Conservation (phyloP, 2,329 filamentous ascomycete genomes). For the Colletotrichum melonis region DNA sequence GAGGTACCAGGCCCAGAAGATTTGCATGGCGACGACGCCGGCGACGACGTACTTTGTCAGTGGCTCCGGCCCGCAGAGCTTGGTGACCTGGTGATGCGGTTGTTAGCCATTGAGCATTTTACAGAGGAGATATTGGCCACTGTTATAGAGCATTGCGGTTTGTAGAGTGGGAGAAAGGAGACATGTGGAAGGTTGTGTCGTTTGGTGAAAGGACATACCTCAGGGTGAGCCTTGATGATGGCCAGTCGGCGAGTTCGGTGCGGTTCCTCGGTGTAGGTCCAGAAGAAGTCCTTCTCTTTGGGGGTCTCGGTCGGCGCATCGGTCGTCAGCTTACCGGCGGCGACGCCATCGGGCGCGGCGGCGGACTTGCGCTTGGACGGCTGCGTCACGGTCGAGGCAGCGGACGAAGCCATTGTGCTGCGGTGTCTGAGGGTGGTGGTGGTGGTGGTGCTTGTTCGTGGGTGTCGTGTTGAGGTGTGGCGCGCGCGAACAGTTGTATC, state of each 20-base stretch:
- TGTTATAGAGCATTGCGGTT: constrained; percentile 7
- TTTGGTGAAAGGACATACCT: constrained; percentile 66
- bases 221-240: constrained; percentile 98
- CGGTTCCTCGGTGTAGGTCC: constrained; percentile 99
- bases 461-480: not conserved
- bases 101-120: not conserved
- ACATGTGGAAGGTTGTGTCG: not conserved
- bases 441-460: not conserved
- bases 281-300: constrained; percentile 82
- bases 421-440: not conserved
- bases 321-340: constrained; percentile 38
- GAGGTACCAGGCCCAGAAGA: constrained; percentile 81
- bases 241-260: constrained; percentile 90
- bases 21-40: constrained; percentile 84
- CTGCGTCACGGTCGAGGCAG: constrained; percentile 48
- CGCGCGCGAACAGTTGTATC: not conserved
- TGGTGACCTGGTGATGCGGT: constrained; percentile 77
- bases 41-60: constrained; percentile 94
- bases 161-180: constrained; percentile 1
- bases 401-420: constrained; percentile 42
- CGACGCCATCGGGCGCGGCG: constrained; percentile 37
- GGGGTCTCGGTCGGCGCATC: constrained; percentile 38
- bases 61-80: constrained; percentile 95
- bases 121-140: not conserved
- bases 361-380: constrained; percentile 41